Evolutionary conservation across 2,329 filamentous ascomycete genomes (phyloP), one percentile per base, ranked within the genome.

Genomic region (Cladosporium sp.): DNA sequence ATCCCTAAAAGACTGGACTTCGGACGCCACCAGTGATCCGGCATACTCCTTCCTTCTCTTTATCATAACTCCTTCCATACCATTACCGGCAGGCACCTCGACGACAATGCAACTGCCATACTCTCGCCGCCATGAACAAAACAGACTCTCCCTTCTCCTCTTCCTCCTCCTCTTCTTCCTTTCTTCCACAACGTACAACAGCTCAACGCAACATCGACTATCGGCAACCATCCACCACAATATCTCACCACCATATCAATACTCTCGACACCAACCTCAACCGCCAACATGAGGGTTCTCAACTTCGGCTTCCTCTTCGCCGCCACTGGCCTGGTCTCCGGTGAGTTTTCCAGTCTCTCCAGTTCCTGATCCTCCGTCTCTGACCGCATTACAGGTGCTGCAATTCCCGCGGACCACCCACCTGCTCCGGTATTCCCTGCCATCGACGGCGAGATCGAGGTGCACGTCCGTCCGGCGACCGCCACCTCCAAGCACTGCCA

Each of bases 161-260:
- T 27, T 29, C 20, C 20, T 38, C 30, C 32, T 38, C 33, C 30
- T 38, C 40, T 32, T 50, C 45, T 33, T 27, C 25, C 32, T 16
- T 18, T 38, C 38, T 38, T 49, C 20, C 29, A 30, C 32, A 39
- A 22, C 19, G 27, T 27, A 27, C 39, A 42, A 50, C 47, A 50
- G 43, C 47, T 25, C 47, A 36, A 43, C 47, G 30, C 39, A 38
- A 39, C 47, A 50, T 43, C 36, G 16, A 22, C 20, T 12, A 38
- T 13, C 36, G 36, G 18, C 36, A 38, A 38, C 36, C 36, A 38
- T 27, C 22, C 22, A 27, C 22, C 4, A 27, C 22, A 9, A 9
- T 27, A 27, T 35, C 15, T n/a, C 20, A 38, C 15, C 36, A 20
- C 16, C 15, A 18, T 38, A 19, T 32, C 25, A 7, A 35, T 16